Base-by-base conservation (phyloP, 164 flowering plant genomes). In the Annona cherimola region DNA sequence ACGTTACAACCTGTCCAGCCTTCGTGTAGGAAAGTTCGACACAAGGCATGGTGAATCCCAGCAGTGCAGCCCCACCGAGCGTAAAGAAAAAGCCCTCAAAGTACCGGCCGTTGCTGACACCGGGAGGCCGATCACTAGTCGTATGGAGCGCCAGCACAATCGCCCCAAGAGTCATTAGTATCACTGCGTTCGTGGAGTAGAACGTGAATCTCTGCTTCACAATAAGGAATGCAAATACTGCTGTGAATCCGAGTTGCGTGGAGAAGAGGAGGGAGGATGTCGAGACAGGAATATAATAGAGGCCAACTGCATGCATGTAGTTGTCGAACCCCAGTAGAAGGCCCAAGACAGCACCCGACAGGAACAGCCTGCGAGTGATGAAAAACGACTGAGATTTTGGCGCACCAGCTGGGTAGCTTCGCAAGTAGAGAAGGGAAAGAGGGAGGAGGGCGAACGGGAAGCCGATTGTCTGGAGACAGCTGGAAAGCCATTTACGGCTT, bases 1-100 rank as follows among this genome's bases (percentile, higher is more conserved):
- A 78, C n/a, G 77, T 81, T 4, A 83, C 45, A 5, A 50, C 68
- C 75, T 80, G 80, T 8, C 67, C 73, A 12, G 81, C 76, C 67
- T 78, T 82, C 70, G 66, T 71, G 74, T 78, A 84, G 16, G 76
- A 67, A 14, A 66, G 40, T 42, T 79, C 78, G 20, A 79, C 4
- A 65, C 68, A 2, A 4, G 81, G 81, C 60, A 79, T 1, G 3
- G 7, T 1, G 4, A 76, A n/a, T 8, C 81, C 81, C 16, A 44
- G 39, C 42, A 76, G 45, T 11, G 46, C 75, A 0, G 79, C 69
- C 7, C 62, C 72, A 0, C 59, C 79, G 2, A 76, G 11, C 0
- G 76, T 79, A 18, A 79, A 35, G 61, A 70, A 67, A 69, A 79
- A 79, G 2, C 81, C 81, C 67, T 70, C 3, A 11, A 67, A 45